Conservation (phyloP, 2,329 filamentous ascomycete species). For the Talaromyces pinophilus region DNA sequence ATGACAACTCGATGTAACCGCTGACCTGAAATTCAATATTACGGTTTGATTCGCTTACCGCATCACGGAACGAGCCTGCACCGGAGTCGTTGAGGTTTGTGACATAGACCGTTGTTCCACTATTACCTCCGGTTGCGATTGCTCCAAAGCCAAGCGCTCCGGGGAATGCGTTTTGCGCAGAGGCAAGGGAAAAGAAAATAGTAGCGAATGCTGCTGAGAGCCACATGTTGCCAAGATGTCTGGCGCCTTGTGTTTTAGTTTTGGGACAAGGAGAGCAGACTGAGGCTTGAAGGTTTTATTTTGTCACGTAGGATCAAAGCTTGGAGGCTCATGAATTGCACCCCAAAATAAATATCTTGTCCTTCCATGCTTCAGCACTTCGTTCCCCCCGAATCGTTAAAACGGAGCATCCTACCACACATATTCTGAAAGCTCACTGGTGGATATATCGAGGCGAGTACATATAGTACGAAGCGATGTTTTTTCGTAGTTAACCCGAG, state of each 20-base stretch:
- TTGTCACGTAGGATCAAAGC: neutral
- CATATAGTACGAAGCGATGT: neutral
- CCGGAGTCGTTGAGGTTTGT: conserved; percentile 53
- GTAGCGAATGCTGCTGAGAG: conserved; percentile 11
- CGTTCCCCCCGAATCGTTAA: neutral
- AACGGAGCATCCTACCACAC: neutral
- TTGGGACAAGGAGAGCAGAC: neutral
- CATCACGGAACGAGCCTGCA: conserved; percentile 54
- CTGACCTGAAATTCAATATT: conserved; percentile 55
- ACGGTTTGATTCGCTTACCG: conserved; percentile 51
- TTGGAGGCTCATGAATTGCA: neutral
- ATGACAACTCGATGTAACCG: conserved; percentile 52
- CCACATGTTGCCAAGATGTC: conserved; percentile 17
- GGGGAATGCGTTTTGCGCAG: conserved; percentile 46
- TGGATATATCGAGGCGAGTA: neutral
- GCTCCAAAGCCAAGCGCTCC: conserved; percentile 55
- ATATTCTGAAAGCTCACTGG: conserved; percentile 2
- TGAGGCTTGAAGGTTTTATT: neutral
- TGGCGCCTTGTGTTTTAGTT: neutral
- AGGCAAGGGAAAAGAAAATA: conserved; percentile 23
- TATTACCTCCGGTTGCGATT: conserved; percentile 50
- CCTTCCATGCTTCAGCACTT: neutral
- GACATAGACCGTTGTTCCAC: conserved; percentile 52
- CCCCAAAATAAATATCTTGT: neutral
- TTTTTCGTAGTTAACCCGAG: neutral